Base-by-base conservation (phyloP, 306 rosid species). In the Begonia loranthoides region DNA sequence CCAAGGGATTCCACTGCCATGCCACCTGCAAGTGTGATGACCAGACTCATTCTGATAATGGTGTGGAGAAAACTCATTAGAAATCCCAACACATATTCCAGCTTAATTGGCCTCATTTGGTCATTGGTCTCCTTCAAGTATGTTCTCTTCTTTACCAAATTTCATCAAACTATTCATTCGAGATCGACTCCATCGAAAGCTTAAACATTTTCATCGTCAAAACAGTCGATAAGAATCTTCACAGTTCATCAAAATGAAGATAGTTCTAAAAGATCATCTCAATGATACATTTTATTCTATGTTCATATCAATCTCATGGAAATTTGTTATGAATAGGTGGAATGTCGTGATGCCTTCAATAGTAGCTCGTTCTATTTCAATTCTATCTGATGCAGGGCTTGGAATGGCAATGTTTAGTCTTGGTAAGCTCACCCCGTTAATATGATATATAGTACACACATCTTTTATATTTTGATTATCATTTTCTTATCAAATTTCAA, bases 1-100 rank as follows among this genome's bases (percentile, higher is more conserved):
- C 21, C 16, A 21, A 10, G 9, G 17, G 9, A 46, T 12, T 5
- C 46, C 24, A 17, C 19, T 12, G 21, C 48, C 49, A 78, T 84
- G 90, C 87, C 95, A 5, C 84, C 95, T 28, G 65, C 95, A 0
- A 81, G 87, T 56, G 92, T 84, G n/a, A 84, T 84, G 87, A 81
- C 92, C 1, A 81, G 92, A 79, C 82, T 84, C 22, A 84, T 84
- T 64, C 70, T 84, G 57, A 84, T 81, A 36, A 84, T 84, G 94
- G 94, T 84, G 9, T 84, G 89, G 94, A 80, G 94, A 47, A 84
- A 84, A 63, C 75, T 84, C 0, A 84, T 84, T 43, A 64, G 94
- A 62, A 84, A 84, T 40, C 94, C 94, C 41, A 84, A 80, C 76
- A 84, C 95, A 33, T 84, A 84, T 54, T 84, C 92, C 3, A 84